A percentile compares a stretch with the other conserved stretches of the same genome.
Conservation (phyloP, 805 yeast species). For the Cyberlindnera euphorbiae region DNA sequence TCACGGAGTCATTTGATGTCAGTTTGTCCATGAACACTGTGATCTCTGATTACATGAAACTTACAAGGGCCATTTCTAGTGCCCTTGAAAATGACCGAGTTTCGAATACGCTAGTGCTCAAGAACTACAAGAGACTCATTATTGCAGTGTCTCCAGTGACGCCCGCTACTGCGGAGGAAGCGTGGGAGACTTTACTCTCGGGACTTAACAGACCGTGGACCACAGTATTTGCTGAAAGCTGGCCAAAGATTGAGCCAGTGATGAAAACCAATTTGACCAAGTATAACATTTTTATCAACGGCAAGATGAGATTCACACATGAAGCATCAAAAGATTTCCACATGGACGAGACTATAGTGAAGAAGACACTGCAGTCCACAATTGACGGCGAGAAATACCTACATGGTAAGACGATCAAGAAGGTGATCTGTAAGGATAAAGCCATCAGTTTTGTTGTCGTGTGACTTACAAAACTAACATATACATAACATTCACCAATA, state of each 20-base stretch:
- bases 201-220: slow-evolving; percentile 31
- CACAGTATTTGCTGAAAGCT: slow-evolving; percentile 52
- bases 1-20: slow-evolving; percentile 55
- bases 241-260: slow-evolving; percentile 52
- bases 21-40: slow-evolving; percentile 74
- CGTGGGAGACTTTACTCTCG: slow-evolving; percentile 49
- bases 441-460: slow-evolving; percentile 23
- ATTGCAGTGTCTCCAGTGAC: slow-evolving; percentile 73
- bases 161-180: slow-evolving; percentile 80
- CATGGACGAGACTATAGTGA: slow-evolving; percentile 34
- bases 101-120: slow-evolving; percentile 37
- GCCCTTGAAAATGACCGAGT: slow-evolving; percentile 36
- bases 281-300: slow-evolving; percentile 68
- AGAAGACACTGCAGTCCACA: slow-evolving; percentile 27
- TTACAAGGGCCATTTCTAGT: slow-evolving; percentile 47
- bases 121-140: slow-evolving; percentile 49
- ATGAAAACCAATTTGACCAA: slow-evolving; percentile 33
- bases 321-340: slow-evolving; percentile 33
- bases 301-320: slow-evolving; percentile 54
- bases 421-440: slow-evolving; percentile 47
- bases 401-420: slow-evolving; percentile 37
- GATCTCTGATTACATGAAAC: slow-evolving; percentile 85
- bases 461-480: slow-evolving; percentile 1
- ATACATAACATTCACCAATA: no score
- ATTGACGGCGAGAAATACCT: slow-evolving; percentile 40